Conservation (phyloP, 1,139 yeast species). For the Blastobotrys raffinosifermentans region DNA sequence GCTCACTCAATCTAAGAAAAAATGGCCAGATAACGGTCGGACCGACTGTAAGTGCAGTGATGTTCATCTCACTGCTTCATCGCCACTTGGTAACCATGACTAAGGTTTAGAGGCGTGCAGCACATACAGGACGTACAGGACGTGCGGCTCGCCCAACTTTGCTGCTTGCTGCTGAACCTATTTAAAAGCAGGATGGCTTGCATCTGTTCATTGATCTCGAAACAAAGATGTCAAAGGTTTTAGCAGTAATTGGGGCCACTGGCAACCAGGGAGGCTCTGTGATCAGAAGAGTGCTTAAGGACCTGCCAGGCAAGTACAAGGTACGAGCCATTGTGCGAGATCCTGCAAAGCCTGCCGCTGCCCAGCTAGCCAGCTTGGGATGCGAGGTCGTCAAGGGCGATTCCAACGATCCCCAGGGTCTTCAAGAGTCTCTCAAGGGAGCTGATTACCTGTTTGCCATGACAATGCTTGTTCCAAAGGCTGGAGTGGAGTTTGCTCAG, state of each 20-base stretch:
- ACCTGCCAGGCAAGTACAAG: background rate
- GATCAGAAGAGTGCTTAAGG: background rate
- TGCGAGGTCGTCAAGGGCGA: constrained; percentile 2
- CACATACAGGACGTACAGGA: too few relatives aligned
- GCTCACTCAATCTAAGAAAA: too few relatives aligned
- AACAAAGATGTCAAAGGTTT: background rate
- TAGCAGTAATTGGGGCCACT: constrained; percentile 5
- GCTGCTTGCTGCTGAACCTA: too few relatives aligned
- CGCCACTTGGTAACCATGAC: too few relatives aligned
- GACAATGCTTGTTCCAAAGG: background rate
- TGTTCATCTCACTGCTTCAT: too few relatives aligned
- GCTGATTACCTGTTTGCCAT: background rate
- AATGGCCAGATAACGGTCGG: too few relatives aligned
- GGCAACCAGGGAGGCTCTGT: constrained; percentile 4
- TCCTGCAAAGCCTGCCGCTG: background rate
- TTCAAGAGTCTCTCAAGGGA: background rate
- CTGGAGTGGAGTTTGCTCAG: background rate
- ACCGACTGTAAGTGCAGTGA: too few relatives aligned
- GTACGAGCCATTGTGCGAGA: constrained; percentile 3
- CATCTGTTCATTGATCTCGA: too few relatives aligned
- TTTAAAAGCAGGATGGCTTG: too few relatives aligned
- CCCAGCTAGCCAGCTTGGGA: background rate
- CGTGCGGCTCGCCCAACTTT: too few relatives aligned
- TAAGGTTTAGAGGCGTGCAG: too few relatives aligned
- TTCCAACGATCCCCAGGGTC: background rate